A percentile compares a stretch with the other conserved stretches of the same genome.
These are phyloP conservation scores for Penicillium paradoxum DNA, from an alignment of 495 filamentous ascomycete species.

Conservation along the genomic window DNA sequence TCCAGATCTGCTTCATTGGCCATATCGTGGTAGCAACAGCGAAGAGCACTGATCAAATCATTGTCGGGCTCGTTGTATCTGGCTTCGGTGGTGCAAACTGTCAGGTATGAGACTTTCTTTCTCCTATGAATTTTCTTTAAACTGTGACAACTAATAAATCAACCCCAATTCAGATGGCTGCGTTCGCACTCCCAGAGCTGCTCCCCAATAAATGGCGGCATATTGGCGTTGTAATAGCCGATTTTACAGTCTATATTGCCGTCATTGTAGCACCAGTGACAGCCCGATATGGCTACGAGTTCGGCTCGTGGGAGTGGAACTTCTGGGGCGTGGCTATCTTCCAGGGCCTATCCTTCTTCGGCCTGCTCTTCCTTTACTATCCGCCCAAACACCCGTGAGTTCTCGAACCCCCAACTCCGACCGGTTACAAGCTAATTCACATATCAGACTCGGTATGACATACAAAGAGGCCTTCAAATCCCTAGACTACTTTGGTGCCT, in stretches of 20 bases:
- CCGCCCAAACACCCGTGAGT: constrained; percentile 24
- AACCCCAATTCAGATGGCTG: constrained; percentile 15
- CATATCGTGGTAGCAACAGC: constrained; percentile 22
- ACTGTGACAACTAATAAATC: background rate
- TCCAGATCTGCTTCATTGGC: constrained; percentile 19
- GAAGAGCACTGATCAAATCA: constrained; percentile 21
- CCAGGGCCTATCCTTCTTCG: constrained; percentile 21
- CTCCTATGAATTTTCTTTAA: background rate
- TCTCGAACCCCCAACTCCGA: background rate
- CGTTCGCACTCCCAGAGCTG: constrained; percentile 25
- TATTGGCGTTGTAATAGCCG: constrained; percentile 23
- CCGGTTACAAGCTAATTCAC: background rate
- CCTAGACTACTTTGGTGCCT: constrained; percentile 21
- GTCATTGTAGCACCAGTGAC: constrained; percentile 25
- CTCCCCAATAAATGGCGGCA: constrained; percentile 27
- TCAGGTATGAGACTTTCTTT: constrained; percentile 7
- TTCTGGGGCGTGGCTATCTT: constrained; percentile 25
- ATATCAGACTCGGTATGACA: constrained; percentile 13
- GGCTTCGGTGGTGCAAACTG: constrained; percentile 25
- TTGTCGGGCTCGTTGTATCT: constrained; percentile 17
- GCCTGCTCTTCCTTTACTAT: constrained; percentile 20
- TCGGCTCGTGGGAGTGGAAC: constrained; percentile 21
- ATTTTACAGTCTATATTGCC: constrained; percentile 24
- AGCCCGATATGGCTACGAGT: constrained; percentile 20
- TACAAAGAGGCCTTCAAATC: constrained; percentile 22